Evolutionary conservation across 768 basidiomycete species (phyloP).

Genomic region (Russula sp.): DNA sequence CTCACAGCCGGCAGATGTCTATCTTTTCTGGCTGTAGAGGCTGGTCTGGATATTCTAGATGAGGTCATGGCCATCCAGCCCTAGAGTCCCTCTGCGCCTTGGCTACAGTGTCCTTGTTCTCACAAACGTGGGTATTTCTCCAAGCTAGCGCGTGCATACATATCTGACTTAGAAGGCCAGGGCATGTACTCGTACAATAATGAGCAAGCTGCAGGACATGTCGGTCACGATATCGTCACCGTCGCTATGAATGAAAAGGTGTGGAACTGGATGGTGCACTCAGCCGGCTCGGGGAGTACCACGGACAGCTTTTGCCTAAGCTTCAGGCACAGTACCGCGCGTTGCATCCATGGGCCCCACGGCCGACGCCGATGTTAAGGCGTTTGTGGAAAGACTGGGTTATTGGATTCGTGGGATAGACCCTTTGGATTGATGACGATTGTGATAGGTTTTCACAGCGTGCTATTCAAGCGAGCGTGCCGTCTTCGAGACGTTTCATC

Average conservation of each 20-base stretch:
- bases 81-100: slow-evolving; percentile 41
- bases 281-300: slow-evolving; percentile 54
- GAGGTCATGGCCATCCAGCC: slow-evolving; percentile 46
- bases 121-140: slow-evolving; percentile 31
- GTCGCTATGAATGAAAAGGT: slow-evolving; percentile 58
- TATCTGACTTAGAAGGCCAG: slow-evolving; percentile 31
- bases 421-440: slow-evolving; percentile 33
- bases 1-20: slow-evolving; percentile 45
- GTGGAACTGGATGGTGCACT: slow-evolving; percentile 56
- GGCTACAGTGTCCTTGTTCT: slow-evolving; percentile 46
- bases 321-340: slow-evolving; percentile 34
- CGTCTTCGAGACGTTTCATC: no score
- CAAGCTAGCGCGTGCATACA: background rate
- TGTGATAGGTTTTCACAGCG: no score
- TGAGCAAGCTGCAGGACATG: slow-evolving; percentile 57
- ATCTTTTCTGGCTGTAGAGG: slow-evolving; percentile 50
- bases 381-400: slow-evolving; percentile 58
- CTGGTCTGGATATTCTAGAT: slow-evolving; percentile 49
- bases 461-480: no score
- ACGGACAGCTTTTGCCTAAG: slow-evolving; percentile 48
- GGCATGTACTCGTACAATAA: slow-evolving; percentile 74
- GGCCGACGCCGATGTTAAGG: slow-evolving; percentile 50
- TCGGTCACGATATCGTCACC: slow-evolving; percentile 68
- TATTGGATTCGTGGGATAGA: slow-evolving; percentile 69
- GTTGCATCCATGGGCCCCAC: slow-evolving; percentile 58